A percentile compares a stretch with the other conserved stretches of the same genome.
Conservation (phyloP, 768 basidiomycete genomes). For the Postia placenta region DNA sequence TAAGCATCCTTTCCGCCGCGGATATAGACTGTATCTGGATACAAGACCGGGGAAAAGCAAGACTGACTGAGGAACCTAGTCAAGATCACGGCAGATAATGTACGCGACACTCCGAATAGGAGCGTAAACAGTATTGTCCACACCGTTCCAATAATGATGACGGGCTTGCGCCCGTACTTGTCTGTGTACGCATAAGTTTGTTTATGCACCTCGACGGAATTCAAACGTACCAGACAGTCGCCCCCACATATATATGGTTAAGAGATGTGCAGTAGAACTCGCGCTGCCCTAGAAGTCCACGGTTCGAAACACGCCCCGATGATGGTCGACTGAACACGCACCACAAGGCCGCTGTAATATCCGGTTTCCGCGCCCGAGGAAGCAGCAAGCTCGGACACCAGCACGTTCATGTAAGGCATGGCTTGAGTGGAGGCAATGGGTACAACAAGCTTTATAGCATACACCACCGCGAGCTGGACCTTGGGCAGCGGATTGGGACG, state of each 20-base stretch:
- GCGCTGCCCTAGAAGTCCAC: slow-evolving; percentile 42
- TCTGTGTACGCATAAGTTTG: slow-evolving; percentile 30
- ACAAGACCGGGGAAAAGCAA: background rate
- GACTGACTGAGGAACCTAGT: slow-evolving; percentile 36
- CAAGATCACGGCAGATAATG: slow-evolving; percentile 38
- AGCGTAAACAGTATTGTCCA: slow-evolving; percentile 45
- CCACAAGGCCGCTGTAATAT: slow-evolving; percentile 64
- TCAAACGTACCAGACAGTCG: slow-evolving; percentile 34
- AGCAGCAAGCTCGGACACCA: slow-evolving; percentile 47
- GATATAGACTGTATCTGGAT: background rate
- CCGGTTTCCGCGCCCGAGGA: slow-evolving; percentile 54
- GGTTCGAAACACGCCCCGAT: background rate
- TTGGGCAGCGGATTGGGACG: slow-evolving; percentile 41
- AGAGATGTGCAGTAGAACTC: slow-evolving; percentile 50
- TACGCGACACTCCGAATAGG: slow-evolving; percentile 53
- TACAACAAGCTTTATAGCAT: slow-evolving; percentile 50
- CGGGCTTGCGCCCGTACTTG: slow-evolving; percentile 53
- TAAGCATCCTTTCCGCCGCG: too few relatives aligned
- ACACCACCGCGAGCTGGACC: slow-evolving; percentile 47
- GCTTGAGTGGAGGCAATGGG: slow-evolving; percentile 54
- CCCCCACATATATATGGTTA: slow-evolving; percentile 58
- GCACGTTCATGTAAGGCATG: slow-evolving; percentile 63
- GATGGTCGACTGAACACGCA: slow-evolving; percentile 24
- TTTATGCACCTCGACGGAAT: background rate
- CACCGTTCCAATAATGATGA: slow-evolving; percentile 46